phyloP scores from a whole-genome alignment of 306 rosid genomes.

The Acacia acuminata region DNA sequence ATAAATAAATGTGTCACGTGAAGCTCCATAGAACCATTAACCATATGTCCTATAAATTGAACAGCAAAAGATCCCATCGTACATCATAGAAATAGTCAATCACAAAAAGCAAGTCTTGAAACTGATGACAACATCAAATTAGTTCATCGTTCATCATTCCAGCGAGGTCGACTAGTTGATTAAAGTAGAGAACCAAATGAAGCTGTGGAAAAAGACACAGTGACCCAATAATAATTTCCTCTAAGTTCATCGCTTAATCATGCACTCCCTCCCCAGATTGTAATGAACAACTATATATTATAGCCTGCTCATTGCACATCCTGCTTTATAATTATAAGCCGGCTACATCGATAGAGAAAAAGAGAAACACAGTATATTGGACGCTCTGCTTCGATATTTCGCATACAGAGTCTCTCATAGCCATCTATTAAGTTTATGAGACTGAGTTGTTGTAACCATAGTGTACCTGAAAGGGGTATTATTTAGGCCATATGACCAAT shows the following conservation, averaged over 20 bases:
- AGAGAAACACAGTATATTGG: constrained; percentile 10
- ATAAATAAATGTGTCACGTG: neutral
- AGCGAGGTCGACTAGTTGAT: neutral
- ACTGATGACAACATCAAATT: constrained; percentile 16
- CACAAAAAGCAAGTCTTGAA: constrained; percentile 8
- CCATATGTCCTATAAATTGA: neutral
- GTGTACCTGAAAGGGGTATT: neutral
- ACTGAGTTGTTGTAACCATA: neutral
- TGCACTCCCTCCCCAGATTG: neutral
- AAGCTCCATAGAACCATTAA: neutral
- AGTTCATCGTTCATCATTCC: constrained; percentile 10
- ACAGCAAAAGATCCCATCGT: neutral
- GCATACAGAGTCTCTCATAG: neutral
- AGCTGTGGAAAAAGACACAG: neutral
- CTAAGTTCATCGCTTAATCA: neutral
- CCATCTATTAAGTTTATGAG: neutral
- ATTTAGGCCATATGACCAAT: neutral
- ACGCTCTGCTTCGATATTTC: neutral
- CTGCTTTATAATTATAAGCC: neutral
- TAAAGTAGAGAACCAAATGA: neutral
- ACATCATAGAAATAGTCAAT: neutral
- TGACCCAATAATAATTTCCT: constrained; percentile 17
- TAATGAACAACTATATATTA: neutral
- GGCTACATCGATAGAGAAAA: neutral
- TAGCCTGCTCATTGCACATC: constrained; percentile 12